Evolutionary conservation across 169 alveolate genomes (phyloP).

Genomic region (Eimeria acervulina): DNA sequence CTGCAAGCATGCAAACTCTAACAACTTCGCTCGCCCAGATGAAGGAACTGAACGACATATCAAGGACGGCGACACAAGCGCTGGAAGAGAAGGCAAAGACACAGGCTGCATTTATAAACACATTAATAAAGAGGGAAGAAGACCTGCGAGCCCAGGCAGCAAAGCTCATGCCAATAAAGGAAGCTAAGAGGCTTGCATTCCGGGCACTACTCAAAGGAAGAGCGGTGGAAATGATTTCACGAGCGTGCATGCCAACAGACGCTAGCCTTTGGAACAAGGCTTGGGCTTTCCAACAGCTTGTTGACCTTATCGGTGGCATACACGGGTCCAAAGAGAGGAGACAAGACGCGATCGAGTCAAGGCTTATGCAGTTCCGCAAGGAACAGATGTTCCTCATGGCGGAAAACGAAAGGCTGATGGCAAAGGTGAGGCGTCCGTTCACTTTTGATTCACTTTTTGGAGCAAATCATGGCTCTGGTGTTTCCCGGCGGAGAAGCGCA

Average conservation of each 20-base stretch:
- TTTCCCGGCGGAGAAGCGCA: background rate
- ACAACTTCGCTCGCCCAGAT: conserved; percentile 77
- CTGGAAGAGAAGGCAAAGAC: conserved; percentile 78
- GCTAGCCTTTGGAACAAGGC: conserved; percentile 70
- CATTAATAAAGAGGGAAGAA: conserved; percentile 51
- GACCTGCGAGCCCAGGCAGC: conserved; percentile 55
- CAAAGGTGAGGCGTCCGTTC: conserved; percentile 19
- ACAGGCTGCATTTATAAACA: conserved; percentile 68
- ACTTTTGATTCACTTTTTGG: no score
- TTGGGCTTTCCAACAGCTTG: conserved; percentile 79
- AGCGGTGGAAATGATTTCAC: conserved; percentile 78
- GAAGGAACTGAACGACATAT: conserved; percentile 78
- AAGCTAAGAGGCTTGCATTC: conserved; percentile 82
- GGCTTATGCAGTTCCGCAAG: conserved; percentile 82
- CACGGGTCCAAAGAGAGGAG: conserved; percentile 55
- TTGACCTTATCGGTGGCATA: conserved; percentile 70
- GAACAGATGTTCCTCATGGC: conserved; percentile 84
- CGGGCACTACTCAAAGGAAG: conserved; percentile 84
- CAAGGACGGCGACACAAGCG: conserved; percentile 83
- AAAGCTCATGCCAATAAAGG: conserved; percentile 75
- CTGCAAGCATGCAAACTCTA: conserved; percentile 78
- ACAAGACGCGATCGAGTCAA: conserved; percentile 68
- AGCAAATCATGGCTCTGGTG: background rate
- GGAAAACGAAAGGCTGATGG: conserved; percentile 82
- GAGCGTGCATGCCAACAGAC: conserved; percentile 45